Evolutionary conservation across 805 yeast species (phyloP), one percentile per base, ranked within the genome.

Genomic region (Starmerella bombicola): DNA sequence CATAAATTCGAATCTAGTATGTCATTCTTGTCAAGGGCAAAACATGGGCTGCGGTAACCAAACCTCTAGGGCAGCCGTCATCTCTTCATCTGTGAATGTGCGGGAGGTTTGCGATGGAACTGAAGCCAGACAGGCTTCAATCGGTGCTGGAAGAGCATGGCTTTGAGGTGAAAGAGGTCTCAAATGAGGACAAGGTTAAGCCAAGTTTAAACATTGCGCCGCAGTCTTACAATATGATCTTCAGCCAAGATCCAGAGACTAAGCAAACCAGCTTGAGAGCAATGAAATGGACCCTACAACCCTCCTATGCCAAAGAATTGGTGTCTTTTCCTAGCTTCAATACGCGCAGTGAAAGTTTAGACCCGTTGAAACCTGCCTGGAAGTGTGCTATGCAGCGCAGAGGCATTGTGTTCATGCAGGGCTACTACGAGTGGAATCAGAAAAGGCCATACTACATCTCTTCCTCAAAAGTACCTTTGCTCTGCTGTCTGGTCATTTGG

Each of bases 201-300:
- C 40, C 34, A 1, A 20, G 46, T 9, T 38, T 40, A 18, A 48
- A 48, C 26, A 23, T 46, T 6, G 48, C 50, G 10, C 52, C 52
- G 8, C 50, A 47, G 6, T 33, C 40, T 15, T 12, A 26, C 30
- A 17, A 36, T 29, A 31, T 38, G 30, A 31, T 48, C 7, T 39
- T 32, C 21, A 22, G 35, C 29, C 22, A 25, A 8, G 19, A 33
- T 10, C 21, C 24, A 5, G 38, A 21, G 6, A 15, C 6, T 21
- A 29, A 23, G 9, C 19, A 15, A 9, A 4, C 23, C 18, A 37
- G 20, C 5, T 28, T 48, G 9, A 23, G 35, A 13, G 41, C 38
- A 2, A 81, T 82, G 91, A 70, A 69, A 35, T 85, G 93, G 81
- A 91, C 94, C 0, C 60, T 84, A 28, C 68, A 81, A 1, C 94